Base-by-base conservation (phyloP, 2,329 filamentous ascomycete species). In the Botrytis sinoallii region DNA sequence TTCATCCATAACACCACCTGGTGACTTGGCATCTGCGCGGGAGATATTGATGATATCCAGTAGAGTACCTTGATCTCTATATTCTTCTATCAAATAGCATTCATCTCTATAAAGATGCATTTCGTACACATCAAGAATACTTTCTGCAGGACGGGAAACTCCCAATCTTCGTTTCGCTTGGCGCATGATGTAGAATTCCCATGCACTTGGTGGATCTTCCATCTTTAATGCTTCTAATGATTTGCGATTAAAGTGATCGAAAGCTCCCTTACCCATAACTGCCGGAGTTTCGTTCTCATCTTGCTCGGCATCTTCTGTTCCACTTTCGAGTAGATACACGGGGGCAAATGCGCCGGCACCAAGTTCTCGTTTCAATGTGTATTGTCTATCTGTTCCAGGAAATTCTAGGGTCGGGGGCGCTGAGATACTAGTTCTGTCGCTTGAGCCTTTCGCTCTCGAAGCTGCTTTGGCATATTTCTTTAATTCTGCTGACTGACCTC, bases 161-260 rank as follows among this genome's bases (percentile, higher is more conserved):
- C 91, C 92, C 0, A 99, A 86, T 0, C 96, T 92, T 35, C 88
- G 85, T 76, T 95, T 93, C 2, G 93, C 90, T 72, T 94, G 89
- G 1, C 93, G 91, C 85, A 98, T 94, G 83, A 99, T 97, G 83
- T 97, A 93, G 81, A 98, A 99, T 81, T 99, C 96, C 96, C 96
- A 99, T 0, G 93, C 87, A 7, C 91, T 92, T 0, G 95, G 93
- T 0, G 95, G 94, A 46, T 92, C 89, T 83, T 99, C 96, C 90
- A 97, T 95, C 83, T 99, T 99, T 78, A 99, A 86, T 1, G 96
- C 96, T 82, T 98, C 94, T 7, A 96, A 86, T 1, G 85, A 89
- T 57, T 84, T 84, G 1, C 82, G 78, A 64, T 85, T 84, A 48
- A 84, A 84, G 16, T 86, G 79, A n/a, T 88, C 85, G 79, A 91